These are phyloP conservation scores for Cladosporium sp. DNA, from an alignment of 2,329 filamentous ascomycete genomes.

Conservation along the genomic window DNA sequence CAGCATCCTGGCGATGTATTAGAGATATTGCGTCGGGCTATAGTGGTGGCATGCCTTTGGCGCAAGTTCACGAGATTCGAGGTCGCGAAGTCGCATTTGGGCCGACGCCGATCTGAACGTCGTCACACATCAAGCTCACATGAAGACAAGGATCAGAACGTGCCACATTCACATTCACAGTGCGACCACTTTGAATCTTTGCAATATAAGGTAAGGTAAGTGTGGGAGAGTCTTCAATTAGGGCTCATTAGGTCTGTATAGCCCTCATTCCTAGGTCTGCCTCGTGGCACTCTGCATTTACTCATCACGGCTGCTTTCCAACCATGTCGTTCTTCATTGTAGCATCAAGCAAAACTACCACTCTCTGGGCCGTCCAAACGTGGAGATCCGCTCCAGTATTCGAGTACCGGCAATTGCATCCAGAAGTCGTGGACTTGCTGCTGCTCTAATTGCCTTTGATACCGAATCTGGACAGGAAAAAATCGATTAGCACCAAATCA, in stretches of 20 bases:
- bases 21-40: conserved; percentile 6
- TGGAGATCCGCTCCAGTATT: too few relatives aligned
- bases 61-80: conserved; percentile 3
- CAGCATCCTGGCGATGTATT: conserved; percentile 23
- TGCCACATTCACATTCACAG: neutral
- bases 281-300: too few relatives aligned
- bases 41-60: conserved; percentile 2
- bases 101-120: conserved; percentile 7
- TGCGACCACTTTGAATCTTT: neutral
- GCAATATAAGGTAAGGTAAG: too few relatives aligned
- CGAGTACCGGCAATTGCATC: too few relatives aligned
- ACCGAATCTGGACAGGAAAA: neutral
- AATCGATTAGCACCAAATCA: neutral
- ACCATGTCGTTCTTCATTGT: neutral
- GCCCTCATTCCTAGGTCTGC: too few relatives aligned
- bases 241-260: too few relatives aligned
- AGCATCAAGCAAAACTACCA: neutral
- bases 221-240: too few relatives aligned
- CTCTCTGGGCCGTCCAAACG: neutral
- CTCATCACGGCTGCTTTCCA: neutral
- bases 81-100: neutral
- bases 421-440: neutral
- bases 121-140: neutral
- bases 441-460: neutral
- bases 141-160: neutral